A percentile compares a stretch with the other conserved stretches of the same genome.
These are phyloP conservation scores for Onygena corvina DNA, from an alignment of 2,329 filamentous ascomycete species.

Conservation along the genomic window DNA sequence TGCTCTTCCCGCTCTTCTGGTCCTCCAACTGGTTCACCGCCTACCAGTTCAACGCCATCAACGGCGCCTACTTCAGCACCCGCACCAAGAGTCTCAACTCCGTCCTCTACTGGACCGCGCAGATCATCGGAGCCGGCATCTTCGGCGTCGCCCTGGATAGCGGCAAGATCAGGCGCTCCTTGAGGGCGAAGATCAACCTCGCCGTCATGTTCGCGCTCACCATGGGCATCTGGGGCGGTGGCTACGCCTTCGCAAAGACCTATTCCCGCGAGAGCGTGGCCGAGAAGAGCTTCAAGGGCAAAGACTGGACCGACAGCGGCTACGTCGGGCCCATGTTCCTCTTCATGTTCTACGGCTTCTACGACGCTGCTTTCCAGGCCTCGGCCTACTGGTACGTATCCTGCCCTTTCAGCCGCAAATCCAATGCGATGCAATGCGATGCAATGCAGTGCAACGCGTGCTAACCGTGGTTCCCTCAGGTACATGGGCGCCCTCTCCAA, in stretches of 20 bases:
- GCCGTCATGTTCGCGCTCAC: constrained; percentile 54
- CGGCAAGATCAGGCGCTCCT: constrained; percentile 46
- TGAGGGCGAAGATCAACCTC: constrained; percentile 55
- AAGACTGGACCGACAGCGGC: constrained; percentile 37
- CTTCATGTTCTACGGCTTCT: constrained; percentile 84
- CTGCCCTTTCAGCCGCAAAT: neutral
- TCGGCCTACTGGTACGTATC: constrained; percentile 69
- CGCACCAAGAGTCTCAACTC: constrained; percentile 66
- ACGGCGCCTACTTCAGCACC: constrained; percentile 57
- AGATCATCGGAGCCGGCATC: constrained; percentile 62
- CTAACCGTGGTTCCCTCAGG: constrained; percentile 34
- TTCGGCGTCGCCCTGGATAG: constrained; percentile 63
- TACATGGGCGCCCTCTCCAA: constrained; percentile 91
- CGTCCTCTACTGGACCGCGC: constrained; percentile 64
- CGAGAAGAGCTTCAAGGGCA: constrained; percentile 11
- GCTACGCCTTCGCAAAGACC: constrained; percentile 60
- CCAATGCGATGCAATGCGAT: too few relatives aligned
- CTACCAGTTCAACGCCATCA: constrained; percentile 67
- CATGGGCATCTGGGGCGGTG: constrained; percentile 70
- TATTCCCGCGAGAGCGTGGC: constrained; percentile 40
- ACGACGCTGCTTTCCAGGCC: constrained; percentile 83
- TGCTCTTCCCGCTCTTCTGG: constrained; percentile 73
- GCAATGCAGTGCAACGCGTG: neutral
- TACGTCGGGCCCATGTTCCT: constrained; percentile 75
- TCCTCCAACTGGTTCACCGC: constrained; percentile 70